Evolutionary conservation across 2,329 filamentous ascomycete genomes (phyloP).

Genomic region (Colletotrichum abscissum): DNA sequence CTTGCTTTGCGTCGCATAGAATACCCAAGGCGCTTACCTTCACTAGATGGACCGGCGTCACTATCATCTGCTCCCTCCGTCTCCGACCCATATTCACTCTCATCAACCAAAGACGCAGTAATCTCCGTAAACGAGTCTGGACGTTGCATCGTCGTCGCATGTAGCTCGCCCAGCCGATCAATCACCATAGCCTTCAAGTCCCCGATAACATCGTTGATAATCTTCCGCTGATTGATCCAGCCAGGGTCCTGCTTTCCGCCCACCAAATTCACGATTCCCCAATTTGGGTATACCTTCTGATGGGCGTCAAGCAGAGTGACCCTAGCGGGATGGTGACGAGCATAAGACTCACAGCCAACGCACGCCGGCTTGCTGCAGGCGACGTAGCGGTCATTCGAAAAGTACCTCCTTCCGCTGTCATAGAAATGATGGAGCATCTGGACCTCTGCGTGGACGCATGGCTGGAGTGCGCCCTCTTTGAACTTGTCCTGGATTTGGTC

Average conservation of each 20-base stretch:
- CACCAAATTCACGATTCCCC: constrained; percentile 43
- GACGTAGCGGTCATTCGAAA: constrained; percentile 55
- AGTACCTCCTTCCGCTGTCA: constrained; percentile 45
- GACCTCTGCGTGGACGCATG: constrained; percentile 57
- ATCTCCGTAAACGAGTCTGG: constrained; percentile 12
- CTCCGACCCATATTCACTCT: background rate
- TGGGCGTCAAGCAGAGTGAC: constrained; percentile 49
- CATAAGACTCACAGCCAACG: constrained; percentile 59
- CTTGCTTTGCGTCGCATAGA: background rate
- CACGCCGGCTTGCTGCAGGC: constrained; percentile 65
- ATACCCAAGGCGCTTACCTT: background rate
- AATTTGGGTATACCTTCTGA: constrained; percentile 53
- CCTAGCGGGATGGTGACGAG: constrained; percentile 50
- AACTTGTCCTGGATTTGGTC: constrained; percentile 41
- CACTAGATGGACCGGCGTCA: background rate
- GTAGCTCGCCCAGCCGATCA: background rate
- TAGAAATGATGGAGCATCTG: constrained; percentile 60
- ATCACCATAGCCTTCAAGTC: background rate
- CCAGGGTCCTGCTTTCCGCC: background rate
- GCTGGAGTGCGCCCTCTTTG: constrained; percentile 37
- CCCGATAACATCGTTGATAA: constrained; percentile 9
- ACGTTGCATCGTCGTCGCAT: background rate
- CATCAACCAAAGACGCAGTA: background rate
- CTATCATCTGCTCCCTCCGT: background rate
- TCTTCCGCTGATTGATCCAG: background rate